phyloP scores from a whole-genome alignment of 371 early-diverging fungal species.

The Rhizopus stolonifer region DNA sequence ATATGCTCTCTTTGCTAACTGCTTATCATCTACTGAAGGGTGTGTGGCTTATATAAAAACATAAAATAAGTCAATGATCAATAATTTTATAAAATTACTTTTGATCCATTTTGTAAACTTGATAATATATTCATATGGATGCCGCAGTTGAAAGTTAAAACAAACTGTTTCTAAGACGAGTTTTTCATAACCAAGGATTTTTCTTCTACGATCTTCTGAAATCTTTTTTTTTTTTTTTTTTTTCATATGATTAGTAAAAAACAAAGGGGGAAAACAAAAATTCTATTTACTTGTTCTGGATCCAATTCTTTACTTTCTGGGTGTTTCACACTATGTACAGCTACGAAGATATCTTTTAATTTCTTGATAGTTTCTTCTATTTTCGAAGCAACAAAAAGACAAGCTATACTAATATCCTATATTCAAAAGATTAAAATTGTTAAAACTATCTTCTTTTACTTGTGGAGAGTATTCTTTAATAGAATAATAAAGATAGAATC shows the following conservation, averaged over 20 bases:
- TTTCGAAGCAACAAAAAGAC: conserved; percentile 75
- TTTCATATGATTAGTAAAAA: too few species aligned
- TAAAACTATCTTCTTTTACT: conserved; percentile 18
- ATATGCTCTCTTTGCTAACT: conserved; percentile 53
- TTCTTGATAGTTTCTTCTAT: conserved; percentile 79
- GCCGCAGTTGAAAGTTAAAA: conserved; percentile 64
- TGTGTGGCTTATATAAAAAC: conserved; percentile 23
- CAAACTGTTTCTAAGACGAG: conserved; percentile 61
- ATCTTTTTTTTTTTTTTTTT: too few species aligned
- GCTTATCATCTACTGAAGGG: conserved; percentile 38
- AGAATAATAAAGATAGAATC: conserved; percentile 67
- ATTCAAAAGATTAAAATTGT: not conserved
- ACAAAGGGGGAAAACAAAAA: not conserved
- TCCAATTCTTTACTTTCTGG: conserved; percentile 59
- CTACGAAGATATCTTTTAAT: conserved; percentile 70
- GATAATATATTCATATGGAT: conserved; percentile 60
- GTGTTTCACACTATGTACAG: conserved; percentile 57
- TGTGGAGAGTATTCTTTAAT: conserved; percentile 44
- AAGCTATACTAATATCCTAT: conserved; percentile 61
- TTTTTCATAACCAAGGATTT: conserved; percentile 59
- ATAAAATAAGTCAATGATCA: not conserved
- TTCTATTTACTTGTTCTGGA: conserved; percentile 41
- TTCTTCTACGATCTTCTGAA: conserved; percentile 57
- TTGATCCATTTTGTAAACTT: conserved; percentile 62
- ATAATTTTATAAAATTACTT: conserved; percentile 31